Base-by-base conservation (phyloP, 306 rosid genomes). In the Psophocarpus tetragonolobus region DNA sequence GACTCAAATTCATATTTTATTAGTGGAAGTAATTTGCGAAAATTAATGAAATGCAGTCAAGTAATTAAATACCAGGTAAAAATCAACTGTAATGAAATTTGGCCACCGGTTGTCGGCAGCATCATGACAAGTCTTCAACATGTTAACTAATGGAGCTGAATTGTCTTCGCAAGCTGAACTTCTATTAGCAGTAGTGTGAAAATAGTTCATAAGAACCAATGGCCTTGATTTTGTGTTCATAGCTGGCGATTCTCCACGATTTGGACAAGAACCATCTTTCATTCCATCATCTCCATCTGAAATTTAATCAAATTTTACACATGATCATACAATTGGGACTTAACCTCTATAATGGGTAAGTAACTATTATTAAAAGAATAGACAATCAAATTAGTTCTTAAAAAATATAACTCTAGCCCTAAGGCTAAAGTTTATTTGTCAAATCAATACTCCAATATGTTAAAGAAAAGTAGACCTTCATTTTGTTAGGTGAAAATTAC, bases 1-100 rank as follows among this genome's bases (percentile, higher is more conserved):
- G 13, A 50, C 51, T 18, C 21, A 53, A 72, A 71, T 21, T 18
- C 14, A 11, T 10, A 36, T 6, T 13, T 35, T 36, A 4, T 21
- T 30, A 9, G 30, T 13, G 3, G 10, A 8, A 30, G 27, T 8
- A 11, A 18, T 36, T 23, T 12, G 21, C 0, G 20, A 0, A 14
- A n/a, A 45, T 45, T 4, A 42, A 4, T 44, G 9, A 14, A 74
- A 32, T 4, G 8, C 44, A 4, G 2, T 12, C 4, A 11, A 9
- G 14, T 20, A 3, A 26, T 58, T 10, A 8, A n/a, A 0, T 13
- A 89, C 98, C 97, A 66, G 36, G 79, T 89, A 93, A 81, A 84
- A 93, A 84, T 93, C 96, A 68, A 93, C 94, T 39, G 94, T 89
- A 65, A 93, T 79, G 83, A 93, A 93, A 82, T 93, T 93, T 69